Evolutionary conservation across 257 asterid genomes (phyloP).

Genomic region (Capsicum baccatum): DNA sequence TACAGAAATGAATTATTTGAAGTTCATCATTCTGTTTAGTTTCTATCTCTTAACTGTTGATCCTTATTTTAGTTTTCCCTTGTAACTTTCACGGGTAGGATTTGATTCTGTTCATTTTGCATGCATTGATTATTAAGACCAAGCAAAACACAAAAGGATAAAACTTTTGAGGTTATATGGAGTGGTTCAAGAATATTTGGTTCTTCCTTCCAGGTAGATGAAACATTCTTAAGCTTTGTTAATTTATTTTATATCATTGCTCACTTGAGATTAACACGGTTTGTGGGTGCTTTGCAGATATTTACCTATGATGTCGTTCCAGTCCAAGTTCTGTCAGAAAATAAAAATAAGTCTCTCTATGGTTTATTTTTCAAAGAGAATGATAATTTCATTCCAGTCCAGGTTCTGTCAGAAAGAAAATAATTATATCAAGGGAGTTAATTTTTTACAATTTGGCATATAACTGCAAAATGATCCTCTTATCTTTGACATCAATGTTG

Average conservation of each 20-base stretch:
- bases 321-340: conserved; percentile 62
- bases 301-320: conserved; percentile 63
- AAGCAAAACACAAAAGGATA: conserved; percentile 72
- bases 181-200: conserved; percentile 85
- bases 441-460: neutral
- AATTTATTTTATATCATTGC: conserved; percentile 28
- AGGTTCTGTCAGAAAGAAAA: no score
- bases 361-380: neutral
- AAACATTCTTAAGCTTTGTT: conserved; percentile 11
- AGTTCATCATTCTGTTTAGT: neutral
- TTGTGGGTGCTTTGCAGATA: conserved; percentile 52
- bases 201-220: conserved; percentile 63
- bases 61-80: neutral
- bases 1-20: neutral
- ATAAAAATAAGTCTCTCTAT: conserved; percentile 23
- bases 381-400: no score
- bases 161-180: conserved; percentile 89
- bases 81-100: conserved; percentile 55
- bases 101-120: conserved; percentile 90
- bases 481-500: conserved; percentile 70
- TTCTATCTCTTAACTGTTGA: neutral
- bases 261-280: conserved; percentile 30
- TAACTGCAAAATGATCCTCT: conserved; percentile 73
- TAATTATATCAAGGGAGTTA: neutral
- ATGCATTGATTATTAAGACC: conserved; percentile 87